Conservation (phyloP, 2,329 filamentous ascomycete genomes). For the Arachnopeziza araneosa region DNA sequence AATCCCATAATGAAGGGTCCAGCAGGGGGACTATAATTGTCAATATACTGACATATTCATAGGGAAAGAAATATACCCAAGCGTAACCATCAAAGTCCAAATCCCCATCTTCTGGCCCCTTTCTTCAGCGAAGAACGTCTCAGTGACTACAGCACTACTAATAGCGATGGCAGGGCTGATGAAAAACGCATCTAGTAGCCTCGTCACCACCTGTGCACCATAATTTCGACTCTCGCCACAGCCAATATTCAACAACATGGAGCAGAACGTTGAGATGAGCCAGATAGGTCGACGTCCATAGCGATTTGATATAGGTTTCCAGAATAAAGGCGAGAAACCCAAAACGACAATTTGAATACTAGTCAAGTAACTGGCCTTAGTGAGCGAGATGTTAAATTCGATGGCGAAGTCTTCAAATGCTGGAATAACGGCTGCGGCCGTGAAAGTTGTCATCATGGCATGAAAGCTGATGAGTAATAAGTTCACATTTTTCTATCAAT, state of each 20-base stretch:
- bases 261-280: constrained; percentile 41
- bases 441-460: constrained; percentile 48
- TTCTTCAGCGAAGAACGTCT: constrained; percentile 50
- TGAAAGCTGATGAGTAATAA: constrained; percentile 46
- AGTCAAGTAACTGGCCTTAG: constrained; percentile 43
- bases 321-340: constrained; percentile 45
- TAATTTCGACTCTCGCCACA: constrained; percentile 44
- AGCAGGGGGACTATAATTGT: constrained; percentile 11
- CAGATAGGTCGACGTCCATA: constrained; percentile 47
- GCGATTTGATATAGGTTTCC: constrained; percentile 46
- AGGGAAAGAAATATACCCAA: constrained; percentile 12
- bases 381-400: constrained; percentile 39
- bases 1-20: constrained; percentile 31
- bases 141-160: constrained; percentile 48
- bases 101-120: constrained; percentile 47
- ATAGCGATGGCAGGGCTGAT: constrained; percentile 49
- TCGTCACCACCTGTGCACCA: constrained; percentile 41
- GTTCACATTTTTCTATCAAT: constrained; percentile 40
- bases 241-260: constrained; percentile 44
- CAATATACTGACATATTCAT: neutral
- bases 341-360: constrained; percentile 47
- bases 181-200: constrained; percentile 46
- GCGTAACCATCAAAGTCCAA: constrained; percentile 38
- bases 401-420: constrained; percentile 43
- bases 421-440: constrained; percentile 43